phyloP scores from a whole-genome alignment of 1,139 yeast genomes.

The Blastobotrys petasosporus region DNA sequence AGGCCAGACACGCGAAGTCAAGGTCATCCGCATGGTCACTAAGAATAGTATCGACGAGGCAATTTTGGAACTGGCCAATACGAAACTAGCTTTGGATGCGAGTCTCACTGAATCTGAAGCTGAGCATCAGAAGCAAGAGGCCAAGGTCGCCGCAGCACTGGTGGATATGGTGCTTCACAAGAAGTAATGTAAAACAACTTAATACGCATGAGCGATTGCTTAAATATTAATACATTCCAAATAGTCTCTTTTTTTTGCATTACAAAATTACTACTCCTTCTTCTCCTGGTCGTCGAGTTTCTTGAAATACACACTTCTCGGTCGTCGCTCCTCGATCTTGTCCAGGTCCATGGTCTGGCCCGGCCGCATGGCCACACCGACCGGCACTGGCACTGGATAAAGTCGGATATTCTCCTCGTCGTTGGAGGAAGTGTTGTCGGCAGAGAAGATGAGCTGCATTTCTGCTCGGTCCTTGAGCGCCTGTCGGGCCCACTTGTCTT shows the following conservation, averaged over 20 bases:
- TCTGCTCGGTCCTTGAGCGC: slow-evolving; percentile 18
- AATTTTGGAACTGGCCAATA: slow-evolving; percentile 78
- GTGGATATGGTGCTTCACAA: slow-evolving; percentile 40
- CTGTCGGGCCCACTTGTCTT: slow-evolving; percentile 17
- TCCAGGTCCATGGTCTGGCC: slow-evolving; percentile 24
- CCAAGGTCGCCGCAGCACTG: slow-evolving; percentile 40
- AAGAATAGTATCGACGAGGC: slow-evolving; percentile 81
- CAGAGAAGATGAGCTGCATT: slow-evolving; percentile 17
- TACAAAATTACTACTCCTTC: neutral
- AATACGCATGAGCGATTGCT: slow-evolving; percentile 5
- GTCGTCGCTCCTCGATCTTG: slow-evolving; percentile 23
- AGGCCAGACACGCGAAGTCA: slow-evolving; percentile 87
- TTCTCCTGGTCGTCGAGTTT: slow-evolving; percentile 8
- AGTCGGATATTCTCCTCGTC: slow-evolving; percentile 19
- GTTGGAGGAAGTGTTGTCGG: slow-evolving; percentile 20
- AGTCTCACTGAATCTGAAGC: slow-evolving; percentile 48
- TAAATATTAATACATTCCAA: neutral
- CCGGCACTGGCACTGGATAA: slow-evolving; percentile 25
- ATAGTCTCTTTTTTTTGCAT: neutral
- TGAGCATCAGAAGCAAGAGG: slow-evolving; percentile 45
- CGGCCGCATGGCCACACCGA: slow-evolving; percentile 20
- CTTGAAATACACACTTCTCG: slow-evolving; percentile 20
- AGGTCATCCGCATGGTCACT: slow-evolving; percentile 70
- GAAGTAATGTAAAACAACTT: neutral
- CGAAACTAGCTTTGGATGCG: slow-evolving; percentile 81